Evolutionary conservation across 371 early-diverging fungal genomes (phyloP).

Genomic region (Umbelopsis sp.): DNA sequence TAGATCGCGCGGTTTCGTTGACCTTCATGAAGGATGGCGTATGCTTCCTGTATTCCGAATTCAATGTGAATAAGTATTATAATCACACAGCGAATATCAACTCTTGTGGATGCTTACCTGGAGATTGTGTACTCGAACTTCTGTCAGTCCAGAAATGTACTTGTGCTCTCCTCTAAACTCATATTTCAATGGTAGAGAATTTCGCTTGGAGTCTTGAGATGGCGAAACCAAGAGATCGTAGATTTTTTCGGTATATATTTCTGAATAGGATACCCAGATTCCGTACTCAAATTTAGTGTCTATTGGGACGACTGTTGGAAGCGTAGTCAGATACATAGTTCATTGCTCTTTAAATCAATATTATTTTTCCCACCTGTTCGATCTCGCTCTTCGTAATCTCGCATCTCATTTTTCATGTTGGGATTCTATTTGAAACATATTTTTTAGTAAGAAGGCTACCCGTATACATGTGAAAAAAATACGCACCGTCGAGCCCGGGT

Average conservation of each 20-base stretch:
- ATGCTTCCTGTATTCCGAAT: constrained; percentile 48
- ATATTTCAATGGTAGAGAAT: constrained; percentile 60
- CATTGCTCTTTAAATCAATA: background rate
- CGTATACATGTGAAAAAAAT: background rate
- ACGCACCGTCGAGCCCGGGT: constrained; percentile 26
- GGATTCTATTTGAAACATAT: constrained; percentile 19
- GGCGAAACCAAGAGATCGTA: constrained; percentile 76
- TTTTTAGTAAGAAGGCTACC: too few relatives aligned
- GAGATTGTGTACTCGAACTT: constrained; percentile 60
- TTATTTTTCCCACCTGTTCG: constrained; percentile 21
- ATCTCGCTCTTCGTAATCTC: constrained; percentile 22
- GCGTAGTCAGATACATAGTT: background rate
- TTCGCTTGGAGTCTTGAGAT: constrained; percentile 37
- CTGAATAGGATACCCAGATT: constrained; percentile 77
- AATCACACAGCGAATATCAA: background rate
- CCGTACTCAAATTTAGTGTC: constrained; percentile 65
- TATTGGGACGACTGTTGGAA: constrained; percentile 35
- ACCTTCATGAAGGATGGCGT: constrained; percentile 61
- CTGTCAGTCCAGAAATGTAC: constrained; percentile 58
- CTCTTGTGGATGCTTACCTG: constrained; percentile 29
- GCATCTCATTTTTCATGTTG: constrained; percentile 25
- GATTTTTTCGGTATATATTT: constrained; percentile 85
- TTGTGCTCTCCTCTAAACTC: constrained; percentile 59
- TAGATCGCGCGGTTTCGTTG: constrained; percentile 66
- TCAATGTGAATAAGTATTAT: background rate